Evolutionary conservation across 495 filamentous ascomycete genomes (phyloP).

Genomic region (Penicilliopsis zonata): DNA sequence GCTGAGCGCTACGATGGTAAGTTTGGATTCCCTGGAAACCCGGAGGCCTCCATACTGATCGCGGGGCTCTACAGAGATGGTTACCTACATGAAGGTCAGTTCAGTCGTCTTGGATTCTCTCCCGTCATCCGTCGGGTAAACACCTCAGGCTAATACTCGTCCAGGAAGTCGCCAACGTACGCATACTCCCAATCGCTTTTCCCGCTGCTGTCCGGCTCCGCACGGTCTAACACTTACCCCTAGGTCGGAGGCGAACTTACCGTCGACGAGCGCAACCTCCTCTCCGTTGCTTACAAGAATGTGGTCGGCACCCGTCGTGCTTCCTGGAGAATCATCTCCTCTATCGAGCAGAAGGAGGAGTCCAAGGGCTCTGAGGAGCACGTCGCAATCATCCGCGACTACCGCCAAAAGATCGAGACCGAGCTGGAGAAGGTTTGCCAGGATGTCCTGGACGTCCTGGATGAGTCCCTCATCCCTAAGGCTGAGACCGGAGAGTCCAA

Average conservation of each 20-base stretch:
- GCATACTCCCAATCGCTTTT: constrained; percentile 6
- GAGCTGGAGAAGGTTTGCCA: constrained; percentile 98
- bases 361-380: constrained; percentile 98
- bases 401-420: constrained; percentile 96
- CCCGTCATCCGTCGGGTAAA: no score
- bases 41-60: constrained; percentile 11
- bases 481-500: constrained; percentile 97
- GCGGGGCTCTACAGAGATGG: constrained; percentile 63
- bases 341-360: constrained; percentile 99
- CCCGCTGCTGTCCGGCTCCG: constrained; percentile 3
- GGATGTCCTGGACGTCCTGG: constrained; percentile 94
- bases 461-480: constrained; percentile 92
- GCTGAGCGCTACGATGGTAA: constrained; percentile 98
- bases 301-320: constrained; percentile 97
- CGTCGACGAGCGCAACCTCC: constrained; percentile 97
- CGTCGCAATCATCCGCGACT: constrained; percentile 88
- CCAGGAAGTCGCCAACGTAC: constrained; percentile 94
- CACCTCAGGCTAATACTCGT: constrained; percentile 28
- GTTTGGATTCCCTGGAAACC: constrained; percentile 11
- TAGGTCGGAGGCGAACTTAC: constrained; percentile 83
- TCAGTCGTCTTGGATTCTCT: no score
- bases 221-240: constrained; percentile 18
- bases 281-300: constrained; percentile 99
- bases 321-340: constrained; percentile 99
- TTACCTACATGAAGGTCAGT: constrained; percentile 96